Base-by-base conservation (phyloP, 2,329 filamentous ascomycete species). In the Fusarium sp. region DNA sequence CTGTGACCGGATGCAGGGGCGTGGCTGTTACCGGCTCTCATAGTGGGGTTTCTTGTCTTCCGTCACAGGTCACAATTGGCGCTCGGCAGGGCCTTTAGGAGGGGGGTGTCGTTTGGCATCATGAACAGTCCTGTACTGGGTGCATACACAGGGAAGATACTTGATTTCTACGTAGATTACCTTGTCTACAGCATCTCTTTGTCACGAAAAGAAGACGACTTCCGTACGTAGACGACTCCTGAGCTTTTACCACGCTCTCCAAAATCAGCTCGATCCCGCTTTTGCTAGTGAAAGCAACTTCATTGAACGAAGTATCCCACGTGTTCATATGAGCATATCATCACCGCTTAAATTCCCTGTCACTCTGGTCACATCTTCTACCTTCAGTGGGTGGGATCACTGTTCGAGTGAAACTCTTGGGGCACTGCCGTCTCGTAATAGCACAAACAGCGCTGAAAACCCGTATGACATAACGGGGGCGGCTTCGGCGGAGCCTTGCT, bases 1-100 rank as follows among this genome's bases (percentile, higher is more conserved):
- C 65, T 71, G 71, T 65, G 66, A 51, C 66, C 71, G 68, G 66
- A 70, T 74, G 71, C 71, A 73, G 71, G 71, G 71, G 71, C 71
- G 71, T 73, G 68, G 60, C 48, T 73, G 71, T 62, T 71, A 70
- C 71, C 68, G 70, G 71, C 67, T 65, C 61, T 27, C 53, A 67
- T 9, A 35, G 65, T 68, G 64, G 65, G 65, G 59, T 59, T 56
- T 17, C 8, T 41, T 20, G 39, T 49, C 32, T 39, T 44, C 54
- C 37, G 56, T 58, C 52, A 64, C 49, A 60, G 52, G 45, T 51
- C 54, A 48, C 49, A 55, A 71, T 71, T 71, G 70, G 65, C 35
- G 37, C n/a, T 55, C 50, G 62, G 47, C 52, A 61, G 37, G 58
- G 37, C 43, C 50, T 44, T 6, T 39, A 8, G 40, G 53, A 22